Percentiles rank a stretch among this genome's conserved stretches.
These are phyloP conservation scores for Eutrema japonicum DNA, from an alignment of 345 rosid species.

Conservation along the genomic window DNA sequence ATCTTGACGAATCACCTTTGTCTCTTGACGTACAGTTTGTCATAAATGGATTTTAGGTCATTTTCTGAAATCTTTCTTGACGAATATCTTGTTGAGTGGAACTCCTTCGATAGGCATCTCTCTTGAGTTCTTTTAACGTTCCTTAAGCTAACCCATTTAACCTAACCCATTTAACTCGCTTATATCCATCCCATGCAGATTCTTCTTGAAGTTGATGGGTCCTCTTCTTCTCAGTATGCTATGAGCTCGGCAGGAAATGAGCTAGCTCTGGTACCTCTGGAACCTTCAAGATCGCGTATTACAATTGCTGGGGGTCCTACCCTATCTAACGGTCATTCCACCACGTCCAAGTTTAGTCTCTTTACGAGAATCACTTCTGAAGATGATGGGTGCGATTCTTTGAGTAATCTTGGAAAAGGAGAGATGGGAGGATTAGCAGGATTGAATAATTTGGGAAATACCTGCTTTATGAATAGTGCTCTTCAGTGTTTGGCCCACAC, in stretches of 20 bases:
- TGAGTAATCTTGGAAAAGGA: slow-evolving; percentile 51
- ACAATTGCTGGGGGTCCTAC: slow-evolving; percentile 87
- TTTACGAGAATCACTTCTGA: slow-evolving; percentile 42
- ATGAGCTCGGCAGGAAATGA: slow-evolving; percentile 78
- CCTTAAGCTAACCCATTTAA: background rate
- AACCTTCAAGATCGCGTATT: slow-evolving; percentile 71
- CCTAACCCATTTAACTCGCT: background rate
- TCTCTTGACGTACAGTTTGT: background rate
- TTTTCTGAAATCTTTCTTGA: slow-evolving; percentile 15
- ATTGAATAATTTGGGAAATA: slow-evolving; percentile 90
- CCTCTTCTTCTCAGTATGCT: slow-evolving; percentile 54
- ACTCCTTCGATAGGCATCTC: slow-evolving; percentile 26
- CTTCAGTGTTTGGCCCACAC: slow-evolving; percentile 96
- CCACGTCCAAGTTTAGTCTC: slow-evolving; percentile 50
- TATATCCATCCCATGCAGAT: slow-evolving; percentile 56
- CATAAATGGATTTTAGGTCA: slow-evolving; percentile 1
- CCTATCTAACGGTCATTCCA: slow-evolving; percentile 76
- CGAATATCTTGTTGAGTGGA: slow-evolving; percentile 16
- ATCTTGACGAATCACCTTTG: slow-evolving; percentile 2
- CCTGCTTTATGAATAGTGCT: slow-evolving; percentile 99
- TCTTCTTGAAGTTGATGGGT: slow-evolving; percentile 72
- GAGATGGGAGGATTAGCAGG: slow-evolving; percentile 93
- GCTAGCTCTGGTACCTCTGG: slow-evolving; percentile 80
- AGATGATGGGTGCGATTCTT: slow-evolving; percentile 56
- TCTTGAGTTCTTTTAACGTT: slow-evolving; percentile 2